Conservation (phyloP, 331 rosid species). For the Stylosanthes scabra region DNA sequence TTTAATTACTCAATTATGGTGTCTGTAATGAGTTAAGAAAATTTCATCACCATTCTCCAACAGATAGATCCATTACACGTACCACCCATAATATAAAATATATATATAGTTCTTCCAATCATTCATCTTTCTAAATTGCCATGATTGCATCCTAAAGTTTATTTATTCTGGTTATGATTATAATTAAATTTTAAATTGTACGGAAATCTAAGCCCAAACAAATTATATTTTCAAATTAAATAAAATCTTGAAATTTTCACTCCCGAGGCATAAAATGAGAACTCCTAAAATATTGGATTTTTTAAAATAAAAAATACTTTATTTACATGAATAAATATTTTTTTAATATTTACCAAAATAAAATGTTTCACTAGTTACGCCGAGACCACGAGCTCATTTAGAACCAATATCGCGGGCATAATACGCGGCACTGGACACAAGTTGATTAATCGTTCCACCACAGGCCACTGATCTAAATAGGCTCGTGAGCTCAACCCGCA, state of each 20-base stretch:
- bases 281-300: too few species aligned
- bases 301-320: too few species aligned
- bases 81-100: background rate
- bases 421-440: too few species aligned
- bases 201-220: slow-evolving; percentile 22
- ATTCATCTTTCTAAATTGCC: slow-evolving; percentile 36
- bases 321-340: too few species aligned
- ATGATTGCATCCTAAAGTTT: slow-evolving; percentile 39
- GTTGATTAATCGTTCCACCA: too few species aligned
- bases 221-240: slow-evolving; percentile 1
- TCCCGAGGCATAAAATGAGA: slow-evolving; percentile 40
- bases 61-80: slow-evolving; percentile 16
- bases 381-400: too few species aligned
- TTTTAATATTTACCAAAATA: too few species aligned
- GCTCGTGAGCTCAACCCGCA: too few species aligned
- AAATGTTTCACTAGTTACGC: too few species aligned
- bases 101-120: slow-evolving; percentile 23
- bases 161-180: background rate
- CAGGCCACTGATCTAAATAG: too few species aligned
- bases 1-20: slow-evolving; percentile 8
- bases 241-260: slow-evolving; percentile 4
- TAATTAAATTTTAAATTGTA: background rate
- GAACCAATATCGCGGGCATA: too few species aligned
- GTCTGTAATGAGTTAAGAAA: slow-evolving; percentile 28
- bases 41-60: background rate